Evolutionary conservation across 2,329 filamentous ascomycete species (phyloP).

Genomic region (Diaporthe longicolla): DNA sequence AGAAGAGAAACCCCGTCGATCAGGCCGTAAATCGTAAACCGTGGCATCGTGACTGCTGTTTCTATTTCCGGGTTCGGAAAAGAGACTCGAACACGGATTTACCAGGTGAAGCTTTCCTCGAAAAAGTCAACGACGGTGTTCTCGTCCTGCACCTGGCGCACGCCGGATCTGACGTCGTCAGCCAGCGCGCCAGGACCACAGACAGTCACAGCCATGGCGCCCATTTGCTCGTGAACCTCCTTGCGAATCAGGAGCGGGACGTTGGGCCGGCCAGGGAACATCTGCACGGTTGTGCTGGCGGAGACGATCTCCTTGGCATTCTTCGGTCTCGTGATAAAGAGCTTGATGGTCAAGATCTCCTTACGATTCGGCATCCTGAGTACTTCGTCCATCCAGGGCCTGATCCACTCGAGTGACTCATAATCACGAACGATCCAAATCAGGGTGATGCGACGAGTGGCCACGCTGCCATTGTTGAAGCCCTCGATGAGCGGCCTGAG

Average conservation of each 20-base stretch:
- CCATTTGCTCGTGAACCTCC: conserved; percentile 85
- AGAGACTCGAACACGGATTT: conserved; percentile 41
- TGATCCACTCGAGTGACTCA: conserved; percentile 92
- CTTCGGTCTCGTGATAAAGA: conserved; percentile 91
- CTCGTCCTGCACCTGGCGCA: conserved; percentile 73
- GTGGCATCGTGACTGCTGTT: conserved; percentile 37
- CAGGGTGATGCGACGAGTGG: conserved; percentile 84
- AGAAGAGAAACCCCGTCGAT: conserved; percentile 25
- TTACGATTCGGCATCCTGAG: conserved; percentile 84
- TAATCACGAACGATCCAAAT: conserved; percentile 95
- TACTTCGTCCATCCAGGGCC: conserved; percentile 84
- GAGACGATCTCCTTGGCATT: conserved; percentile 86
- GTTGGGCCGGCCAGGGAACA: conserved; percentile 92
- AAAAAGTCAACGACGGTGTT: conserved; percentile 78
- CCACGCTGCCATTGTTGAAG: conserved; percentile 78
- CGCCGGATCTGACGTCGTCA: conserved; percentile 81
- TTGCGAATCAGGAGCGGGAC: conserved; percentile 82
- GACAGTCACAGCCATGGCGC: conserved; percentile 89
- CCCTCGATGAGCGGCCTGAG: conserved; percentile 82
- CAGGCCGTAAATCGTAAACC: conserved; percentile 40
- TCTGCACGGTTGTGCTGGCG: conserved; percentile 84
- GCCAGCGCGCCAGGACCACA: conserved; percentile 82
- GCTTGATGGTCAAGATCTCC: conserved; percentile 86
- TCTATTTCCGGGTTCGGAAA: conserved; percentile 1
- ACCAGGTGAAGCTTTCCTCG: conserved; percentile 83